Base-by-base conservation (phyloP, 805 yeast species). In the Zygoascus ofunaensis region DNA sequence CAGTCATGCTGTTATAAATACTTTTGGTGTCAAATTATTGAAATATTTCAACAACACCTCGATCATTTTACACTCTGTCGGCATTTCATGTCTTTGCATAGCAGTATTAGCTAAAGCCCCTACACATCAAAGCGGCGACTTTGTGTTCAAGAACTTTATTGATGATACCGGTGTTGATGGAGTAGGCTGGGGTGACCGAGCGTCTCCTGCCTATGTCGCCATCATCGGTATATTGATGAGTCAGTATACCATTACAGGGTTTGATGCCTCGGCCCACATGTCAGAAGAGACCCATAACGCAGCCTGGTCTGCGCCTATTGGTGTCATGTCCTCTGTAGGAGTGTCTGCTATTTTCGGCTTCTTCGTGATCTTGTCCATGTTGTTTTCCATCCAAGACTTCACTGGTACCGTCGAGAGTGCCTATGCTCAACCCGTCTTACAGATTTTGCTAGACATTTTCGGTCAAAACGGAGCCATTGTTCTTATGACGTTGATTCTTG, bases 191-290 rank as follows among this genome's bases (percentile, higher is more conserved):
- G 26, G 45, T 28, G 41, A 37, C 5, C 44, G 52, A 20, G 54
- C 51, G 3, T 49, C 54, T 22, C 48, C 49, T 14, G 55, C 48
- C 26, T 51, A 51, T 37, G 54, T 53, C 21, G 55, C 52, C 19
- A 47, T 47, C 7, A 26, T 42, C 26, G 55, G 55, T 14, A 45
- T 51, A 20, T 42, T 51, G 7, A 50, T 45, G 49, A 43, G 49
- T 22, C 53, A 50, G 45, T 82, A 87, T 86, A 79, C 85, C n/a
- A 80, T 81, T 55, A 82, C 84, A 19, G 78, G 82, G 0, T 80
- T 80, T 57, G 87, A 81, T 58, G 75, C 83, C 4, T 77, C 82
- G 53, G 79, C 81, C 39, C 87, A 81, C 63, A 76, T 79, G 76
- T 70, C 81, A 18, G 89, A 81, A 59, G 87, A 81, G 59, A 81